These are phyloP conservation scores for Gracilaria caudata DNA, from an alignment of 23 red algal genomes.

Conservation along the genomic window DNA sequence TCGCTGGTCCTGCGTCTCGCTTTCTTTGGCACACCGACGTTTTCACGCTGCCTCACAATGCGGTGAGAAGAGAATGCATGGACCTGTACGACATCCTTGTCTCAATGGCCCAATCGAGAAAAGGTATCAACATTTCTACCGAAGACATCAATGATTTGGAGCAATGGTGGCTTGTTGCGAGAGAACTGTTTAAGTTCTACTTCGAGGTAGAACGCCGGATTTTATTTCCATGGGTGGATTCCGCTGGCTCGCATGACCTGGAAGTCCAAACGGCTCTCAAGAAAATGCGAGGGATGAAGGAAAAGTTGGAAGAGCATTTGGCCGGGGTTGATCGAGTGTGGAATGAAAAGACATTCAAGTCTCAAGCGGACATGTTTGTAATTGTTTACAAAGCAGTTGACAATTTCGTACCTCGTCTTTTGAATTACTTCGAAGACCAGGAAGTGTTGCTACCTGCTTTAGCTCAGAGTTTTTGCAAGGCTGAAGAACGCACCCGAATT, in stretches of 20 bases:
- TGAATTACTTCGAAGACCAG: slow-evolving; percentile 67
- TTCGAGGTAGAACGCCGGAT: slow-evolving; percentile 59
- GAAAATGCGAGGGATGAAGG: slow-evolving; percentile 66
- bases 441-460: slow-evolving; percentile 53
- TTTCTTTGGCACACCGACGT: slow-evolving; percentile 57
- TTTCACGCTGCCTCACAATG: slow-evolving; percentile 73
- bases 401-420: slow-evolving; percentile 46
- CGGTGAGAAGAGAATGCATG: slow-evolving; percentile 57
- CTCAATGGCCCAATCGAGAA: slow-evolving; percentile 27
- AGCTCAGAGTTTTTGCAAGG: slow-evolving; percentile 29
- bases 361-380: slow-evolving; percentile 40
- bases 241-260: slow-evolving; percentile 9
- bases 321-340: slow-evolving; percentile 30
- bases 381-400: slow-evolving; percentile 58
- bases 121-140: slow-evolving; percentile 2
- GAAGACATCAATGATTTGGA: slow-evolving; percentile 59
- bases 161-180: slow-evolving; percentile 51
- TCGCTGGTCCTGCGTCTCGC: slow-evolving; percentile 41
- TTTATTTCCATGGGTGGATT: slow-evolving; percentile 74
- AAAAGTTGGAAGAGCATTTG: slow-evolving; percentile 45
- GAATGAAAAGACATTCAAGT: slow-evolving; percentile 49
- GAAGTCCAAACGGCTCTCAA: slow-evolving; percentile 54
- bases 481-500: slow-evolving; percentile 41
- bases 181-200: slow-evolving; percentile 41
- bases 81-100: slow-evolving; percentile 69